Base-by-base conservation (phyloP, 106 monocot species). In the Allium cepa region DNA sequence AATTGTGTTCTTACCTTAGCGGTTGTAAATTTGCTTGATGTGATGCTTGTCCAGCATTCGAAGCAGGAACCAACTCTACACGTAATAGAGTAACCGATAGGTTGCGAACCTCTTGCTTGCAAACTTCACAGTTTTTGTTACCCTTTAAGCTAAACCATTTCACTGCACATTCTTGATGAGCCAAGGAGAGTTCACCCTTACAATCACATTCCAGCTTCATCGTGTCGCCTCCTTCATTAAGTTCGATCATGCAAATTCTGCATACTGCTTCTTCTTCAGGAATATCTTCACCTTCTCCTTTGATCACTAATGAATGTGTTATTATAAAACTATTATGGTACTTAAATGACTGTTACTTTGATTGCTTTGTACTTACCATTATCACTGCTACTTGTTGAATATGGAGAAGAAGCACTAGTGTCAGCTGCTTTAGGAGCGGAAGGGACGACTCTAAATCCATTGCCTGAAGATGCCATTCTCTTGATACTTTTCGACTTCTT, bases 241-340 rank as follows among this genome's bases (percentile, higher is more conserved):
- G 57, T 51, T 84, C 84, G 4, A 47, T 73, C 77, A 84, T 72
- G 56, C 84, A 84, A 63, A 84, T 84, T 68, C 84, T 72, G 45
- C 84, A 84, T 11, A 84, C 84, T 28, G 84, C 84, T 57, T 84
- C 80, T 22, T 84, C 84, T 53, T 84, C 84, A 36, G 80, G 70
- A 59, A 84, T 84, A 63, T 80, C 80, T 50, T 84, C 56, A 16
- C 49, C 56, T 45, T 57, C 56, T 45, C 56, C 80, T 48, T 55
- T 49, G 10, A 64, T 71, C 27, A 65, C 79, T 77, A 71, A 72
- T 72, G 36, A 45, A 71, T 55, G 12, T 36, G 5, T 36, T 36
- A 36, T 36, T 36, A 36, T 36, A 26, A 59, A 76, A 16, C 68
- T 70, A 59, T 15, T 15, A 26, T 48, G 13, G 56, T 46, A 49